These are phyloP conservation scores for Rhododendron mucronatum DNA, from an alignment of 148 eudicot genomes.

Conservation along the genomic window DNA sequence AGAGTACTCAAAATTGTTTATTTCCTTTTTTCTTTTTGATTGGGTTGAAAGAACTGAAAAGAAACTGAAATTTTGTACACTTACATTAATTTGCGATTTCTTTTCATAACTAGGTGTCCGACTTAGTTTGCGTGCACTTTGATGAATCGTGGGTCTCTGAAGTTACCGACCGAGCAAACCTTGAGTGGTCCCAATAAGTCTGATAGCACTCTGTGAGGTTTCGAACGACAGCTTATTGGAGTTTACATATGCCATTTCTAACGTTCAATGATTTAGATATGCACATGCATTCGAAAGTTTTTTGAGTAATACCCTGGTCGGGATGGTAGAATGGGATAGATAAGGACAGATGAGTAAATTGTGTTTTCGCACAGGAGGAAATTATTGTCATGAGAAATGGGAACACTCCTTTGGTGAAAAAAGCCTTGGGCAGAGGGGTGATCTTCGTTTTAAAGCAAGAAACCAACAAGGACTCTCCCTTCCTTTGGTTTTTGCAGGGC, in stretches of 20 bases:
- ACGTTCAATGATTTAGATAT: neutral
- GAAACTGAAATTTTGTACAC: neutral
- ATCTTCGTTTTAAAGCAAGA: neutral
- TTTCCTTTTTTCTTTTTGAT: neutral
- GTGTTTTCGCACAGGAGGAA: neutral
- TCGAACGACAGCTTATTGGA: neutral
- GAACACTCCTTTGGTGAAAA: conserved; percentile 30
- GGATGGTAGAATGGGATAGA: neutral
- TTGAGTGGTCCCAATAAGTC: too few relatives aligned
- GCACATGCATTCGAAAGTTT: neutral
- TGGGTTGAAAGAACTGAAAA: neutral
- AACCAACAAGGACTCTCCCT: conserved; percentile 10
- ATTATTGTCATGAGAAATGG: conserved; percentile 30
- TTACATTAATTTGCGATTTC: too few relatives aligned
- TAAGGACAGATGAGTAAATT: neutral
- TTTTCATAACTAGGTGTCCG: too few relatives aligned
- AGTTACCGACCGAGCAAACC: neutral
- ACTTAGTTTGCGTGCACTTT: neutral
- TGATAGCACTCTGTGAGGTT: too few relatives aligned
- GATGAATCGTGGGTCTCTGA: neutral
- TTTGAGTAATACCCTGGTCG: neutral
- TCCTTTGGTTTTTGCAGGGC: conserved; percentile 8
- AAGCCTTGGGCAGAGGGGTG: conserved; percentile 6
- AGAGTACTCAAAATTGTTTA: neutral
- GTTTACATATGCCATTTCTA: neutral